Percentiles rank a stretch among this genome's conserved stretches.
Evolutionary conservation across 2,329 filamentous ascomycete species (phyloP).

Genomic region (Delphinella strobiligena): DNA sequence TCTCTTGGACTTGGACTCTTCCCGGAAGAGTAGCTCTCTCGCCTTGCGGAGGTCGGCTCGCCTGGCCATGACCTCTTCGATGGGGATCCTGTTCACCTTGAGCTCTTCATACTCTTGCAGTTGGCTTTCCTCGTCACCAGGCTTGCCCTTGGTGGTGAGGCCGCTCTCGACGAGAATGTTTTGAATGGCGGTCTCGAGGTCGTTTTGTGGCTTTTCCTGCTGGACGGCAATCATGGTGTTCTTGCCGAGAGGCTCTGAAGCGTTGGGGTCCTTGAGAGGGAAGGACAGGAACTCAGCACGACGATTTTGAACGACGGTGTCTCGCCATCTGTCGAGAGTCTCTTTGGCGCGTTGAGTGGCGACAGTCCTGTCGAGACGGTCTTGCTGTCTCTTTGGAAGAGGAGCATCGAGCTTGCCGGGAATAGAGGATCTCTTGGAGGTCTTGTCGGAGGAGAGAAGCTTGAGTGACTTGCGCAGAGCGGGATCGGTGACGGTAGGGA

Average conservation of each 20-base stretch:
- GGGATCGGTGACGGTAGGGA: slow-evolving; percentile 60
- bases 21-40: slow-evolving; percentile 75
- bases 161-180: slow-evolving; percentile 85
- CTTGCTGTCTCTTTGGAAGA: slow-evolving; percentile 74
- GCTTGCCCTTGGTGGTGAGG: slow-evolving; percentile 47
- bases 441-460: slow-evolving; percentile 53
- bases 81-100: slow-evolving; percentile 58
- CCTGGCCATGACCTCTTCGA: slow-evolving; percentile 60
- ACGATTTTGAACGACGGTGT: slow-evolving; percentile 89
- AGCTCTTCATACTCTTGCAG: slow-evolving; percentile 58
- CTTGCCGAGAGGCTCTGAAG: slow-evolving; percentile 46
- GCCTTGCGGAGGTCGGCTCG: slow-evolving; percentile 65
- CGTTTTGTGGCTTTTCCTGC: slow-evolving; percentile 54
- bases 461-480: slow-evolving; percentile 70
- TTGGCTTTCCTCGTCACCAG: slow-evolving; percentile 42
- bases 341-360: slow-evolving; percentile 89
- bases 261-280: slow-evolving; percentile 64
- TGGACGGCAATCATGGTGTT: slow-evolving; percentile 50
- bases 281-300: slow-evolving; percentile 84
- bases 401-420: slow-evolving; percentile 69
- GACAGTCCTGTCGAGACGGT: slow-evolving; percentile 64
- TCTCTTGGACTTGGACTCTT: slow-evolving; percentile 77
- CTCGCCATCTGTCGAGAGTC: slow-evolving; percentile 79
- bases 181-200: slow-evolving; percentile 76
- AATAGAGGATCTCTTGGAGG: slow-evolving; percentile 41